A percentile compares a stretch with the other conserved stretches of the same genome.
These are phyloP conservation scores for Blumeria graminis DNA, from an alignment of 2,329 filamentous ascomycete genomes.

Conservation along the genomic window DNA sequence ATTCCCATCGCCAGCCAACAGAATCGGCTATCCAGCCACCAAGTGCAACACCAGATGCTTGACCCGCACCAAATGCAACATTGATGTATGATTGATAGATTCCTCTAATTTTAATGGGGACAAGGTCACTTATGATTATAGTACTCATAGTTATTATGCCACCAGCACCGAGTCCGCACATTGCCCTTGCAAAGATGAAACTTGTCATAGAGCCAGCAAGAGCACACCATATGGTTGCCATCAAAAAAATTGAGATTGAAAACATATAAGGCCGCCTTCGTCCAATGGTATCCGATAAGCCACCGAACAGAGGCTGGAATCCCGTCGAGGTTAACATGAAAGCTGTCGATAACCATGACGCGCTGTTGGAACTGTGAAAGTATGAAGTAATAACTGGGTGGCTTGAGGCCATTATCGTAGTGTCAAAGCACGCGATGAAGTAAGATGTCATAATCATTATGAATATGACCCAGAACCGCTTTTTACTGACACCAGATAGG, in stretches of 20 bases:
- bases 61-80: constrained; percentile 33
- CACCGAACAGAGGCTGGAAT: constrained; percentile 50
- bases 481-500: constrained; percentile 21
- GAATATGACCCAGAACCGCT: constrained; percentile 38
- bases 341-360: constrained; percentile 61
- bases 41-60: constrained; percentile 38
- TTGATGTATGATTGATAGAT: constrained; percentile 51
- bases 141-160: constrained; percentile 43
- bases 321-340: constrained; percentile 56
- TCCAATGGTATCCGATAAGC: constrained; percentile 50
- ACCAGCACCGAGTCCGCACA: constrained; percentile 51
- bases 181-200: constrained; percentile 44
- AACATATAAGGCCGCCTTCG: constrained; percentile 41
- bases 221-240: constrained; percentile 45
- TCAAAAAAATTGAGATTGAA: constrained; percentile 34
- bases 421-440: constrained; percentile 43
- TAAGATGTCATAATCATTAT: constrained; percentile 30
- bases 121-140: constrained; percentile 49
- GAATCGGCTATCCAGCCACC: constrained; percentile 46
- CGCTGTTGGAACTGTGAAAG: constrained; percentile 53
- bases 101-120: constrained; percentile 40
- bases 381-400: constrained; percentile 66
- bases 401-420: constrained; percentile 57
- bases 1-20: constrained; percentile 53
- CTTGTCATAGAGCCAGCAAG: constrained; percentile 40